A percentile compares a stretch with the other conserved stretches of the same genome.
Conservation (phyloP, 2,329 filamentous ascomycete species). For the Ramichloridium luteum region DNA sequence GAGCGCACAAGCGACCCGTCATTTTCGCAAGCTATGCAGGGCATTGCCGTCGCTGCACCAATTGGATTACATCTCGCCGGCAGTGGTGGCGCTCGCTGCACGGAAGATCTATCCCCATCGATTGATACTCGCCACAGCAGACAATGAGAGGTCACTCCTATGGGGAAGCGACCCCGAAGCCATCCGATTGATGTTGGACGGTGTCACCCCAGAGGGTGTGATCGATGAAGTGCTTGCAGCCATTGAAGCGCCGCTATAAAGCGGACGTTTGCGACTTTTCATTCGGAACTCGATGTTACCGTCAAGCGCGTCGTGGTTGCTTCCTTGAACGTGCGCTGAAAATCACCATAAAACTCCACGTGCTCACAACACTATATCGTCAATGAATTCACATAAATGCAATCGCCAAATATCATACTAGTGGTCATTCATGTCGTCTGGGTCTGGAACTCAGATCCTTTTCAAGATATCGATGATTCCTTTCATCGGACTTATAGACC, state of each 20-base stretch:
- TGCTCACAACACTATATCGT: too few relatives aligned
- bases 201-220: constrained; percentile 42
- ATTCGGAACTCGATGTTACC: too few relatives aligned
- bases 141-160: constrained; percentile 75
- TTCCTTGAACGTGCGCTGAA: too few relatives aligned
- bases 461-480: too few relatives aligned
- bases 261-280: too few relatives aligned
- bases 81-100: constrained; percentile 68
- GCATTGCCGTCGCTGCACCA: constrained; percentile 72
- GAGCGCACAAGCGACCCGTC: constrained; percentile 63
- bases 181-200: constrained; percentile 53
- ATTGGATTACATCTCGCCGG: constrained; percentile 69
- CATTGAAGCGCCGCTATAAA: constrained; percentile 43
- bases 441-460: too few relatives aligned
- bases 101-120: constrained; percentile 83
- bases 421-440: too few relatives aligned
- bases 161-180: constrained; percentile 74
- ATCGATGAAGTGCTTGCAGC: constrained; percentile 46
- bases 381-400: too few relatives aligned
- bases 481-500: too few relatives aligned
- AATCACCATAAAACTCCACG: too few relatives aligned
- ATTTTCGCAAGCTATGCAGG: constrained; percentile 46
- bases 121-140: constrained; percentile 55
- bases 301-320: too few relatives aligned
- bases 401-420: too few relatives aligned